Evolutionary conservation across 2,329 filamentous ascomycete genomes (phyloP).

Genomic region (Claviceps pazoutovae): DNA sequence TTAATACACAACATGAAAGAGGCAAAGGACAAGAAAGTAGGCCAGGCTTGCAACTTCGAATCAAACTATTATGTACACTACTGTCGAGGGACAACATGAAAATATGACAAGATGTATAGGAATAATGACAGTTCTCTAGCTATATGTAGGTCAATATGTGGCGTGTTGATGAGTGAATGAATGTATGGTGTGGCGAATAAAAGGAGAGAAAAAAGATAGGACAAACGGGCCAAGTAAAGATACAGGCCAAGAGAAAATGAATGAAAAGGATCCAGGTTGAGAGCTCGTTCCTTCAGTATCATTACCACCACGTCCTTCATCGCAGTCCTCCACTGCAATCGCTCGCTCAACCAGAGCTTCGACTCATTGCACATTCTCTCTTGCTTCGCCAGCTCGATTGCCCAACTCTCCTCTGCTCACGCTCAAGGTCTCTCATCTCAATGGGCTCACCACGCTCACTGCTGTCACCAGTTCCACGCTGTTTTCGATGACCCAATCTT

Average conservation of each 20-base stretch:
- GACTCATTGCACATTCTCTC: constrained; percentile 24
- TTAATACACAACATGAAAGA: no score
- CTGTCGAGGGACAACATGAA: no score
- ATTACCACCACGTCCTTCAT: background rate
- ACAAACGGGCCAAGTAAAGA: background rate
- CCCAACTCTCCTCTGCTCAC: constrained; percentile 2
- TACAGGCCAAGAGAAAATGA: background rate
- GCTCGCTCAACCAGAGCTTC: constrained; percentile 22
- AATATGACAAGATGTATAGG: no score
- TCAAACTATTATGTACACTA: no score
- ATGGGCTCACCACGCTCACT: constrained; percentile 16
- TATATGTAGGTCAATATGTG: no score
- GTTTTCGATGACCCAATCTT: constrained; percentile 11
- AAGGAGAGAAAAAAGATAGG: background rate
- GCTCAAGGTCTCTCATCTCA: constrained; percentile 16
- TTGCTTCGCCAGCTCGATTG: constrained; percentile 13
- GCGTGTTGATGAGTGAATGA: no score
- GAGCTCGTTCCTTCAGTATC: background rate
- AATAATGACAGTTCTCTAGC: no score
- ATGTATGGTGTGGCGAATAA: no score
- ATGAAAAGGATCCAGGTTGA: background rate
- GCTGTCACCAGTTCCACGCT: constrained; percentile 16
- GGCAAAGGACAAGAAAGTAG: no score
- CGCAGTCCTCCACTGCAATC: constrained; percentile 1
- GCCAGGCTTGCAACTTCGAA: no score